Percentiles rank a stretch among this genome's conserved stretches.
Evolutionary conservation across 306 rosid species (phyloP).

Genomic region (Corylus americana): DNA sequence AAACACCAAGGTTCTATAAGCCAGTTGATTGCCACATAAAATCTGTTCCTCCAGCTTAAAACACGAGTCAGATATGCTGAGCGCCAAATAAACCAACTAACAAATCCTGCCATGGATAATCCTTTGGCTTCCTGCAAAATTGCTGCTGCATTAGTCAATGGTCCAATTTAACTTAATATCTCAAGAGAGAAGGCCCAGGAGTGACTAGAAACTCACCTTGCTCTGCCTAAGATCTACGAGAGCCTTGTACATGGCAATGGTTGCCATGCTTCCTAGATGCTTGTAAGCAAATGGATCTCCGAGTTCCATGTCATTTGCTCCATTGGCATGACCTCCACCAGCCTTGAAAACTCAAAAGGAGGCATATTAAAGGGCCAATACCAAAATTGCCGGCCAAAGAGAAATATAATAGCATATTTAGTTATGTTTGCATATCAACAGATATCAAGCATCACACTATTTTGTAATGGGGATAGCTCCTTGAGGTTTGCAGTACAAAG

Average conservation of each 20-base stretch:
- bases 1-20: slow-evolving; percentile 69
- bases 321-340: too few species aligned
- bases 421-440: too few species aligned
- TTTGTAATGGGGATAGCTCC: too few species aligned
- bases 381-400: too few species aligned
- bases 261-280: slow-evolving; percentile 41
- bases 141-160: slow-evolving; percentile 16
- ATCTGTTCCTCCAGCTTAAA: slow-evolving; percentile 93
- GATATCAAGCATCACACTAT: too few species aligned
- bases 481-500: too few species aligned
- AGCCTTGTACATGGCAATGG: slow-evolving; percentile 86
- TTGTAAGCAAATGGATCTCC: too few species aligned
- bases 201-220: slow-evolving; percentile 55
- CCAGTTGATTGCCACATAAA: slow-evolving; percentile 93
- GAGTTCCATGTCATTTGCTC: too few species aligned
- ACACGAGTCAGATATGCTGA: slow-evolving; percentile 86
- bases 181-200: neutral
- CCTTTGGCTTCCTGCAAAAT: slow-evolving; percentile 70
- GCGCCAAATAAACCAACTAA: slow-evolving; percentile 90
- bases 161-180: slow-evolving; percentile 4
- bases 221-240: slow-evolving; percentile 91
- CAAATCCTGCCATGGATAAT: slow-evolving; percentile 72
- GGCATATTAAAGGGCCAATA: too few species aligned
- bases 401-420: too few species aligned
- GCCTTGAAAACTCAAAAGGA: too few species aligned